These are phyloP conservation scores for Dryadomyces quercivorus DNA, from an alignment of 2,329 filamentous ascomycete species.

Conservation along the genomic window DNA sequence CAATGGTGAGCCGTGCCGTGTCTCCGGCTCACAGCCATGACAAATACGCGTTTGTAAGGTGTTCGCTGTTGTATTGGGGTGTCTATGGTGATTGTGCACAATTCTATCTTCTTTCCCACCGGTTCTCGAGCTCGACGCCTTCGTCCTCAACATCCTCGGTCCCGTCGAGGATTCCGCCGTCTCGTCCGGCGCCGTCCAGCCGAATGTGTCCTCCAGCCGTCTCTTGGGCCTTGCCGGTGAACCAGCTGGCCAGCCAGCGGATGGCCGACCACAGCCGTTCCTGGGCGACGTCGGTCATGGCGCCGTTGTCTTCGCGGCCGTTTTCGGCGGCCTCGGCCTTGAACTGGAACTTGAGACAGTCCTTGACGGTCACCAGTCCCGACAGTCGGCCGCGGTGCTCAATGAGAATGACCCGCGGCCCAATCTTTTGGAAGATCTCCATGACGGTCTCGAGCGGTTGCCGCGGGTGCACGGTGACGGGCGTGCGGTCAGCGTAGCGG, in stretches of 20 bases:
- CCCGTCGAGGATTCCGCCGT: slow-evolving; percentile 31
- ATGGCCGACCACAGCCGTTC: slow-evolving; percentile 54
- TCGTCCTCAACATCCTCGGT: slow-evolving; percentile 36
- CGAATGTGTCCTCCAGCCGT: slow-evolving; percentile 45
- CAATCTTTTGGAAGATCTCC: slow-evolving; percentile 98
- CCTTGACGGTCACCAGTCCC: slow-evolving; percentile 89
- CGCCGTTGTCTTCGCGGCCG: slow-evolving; percentile 29
- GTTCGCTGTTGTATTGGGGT: too few species aligned
- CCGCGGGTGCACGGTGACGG: slow-evolving; percentile 80
- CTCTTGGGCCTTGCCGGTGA: slow-evolving; percentile 40
- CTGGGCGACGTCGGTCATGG: slow-evolving; percentile 42
- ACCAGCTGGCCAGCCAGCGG: slow-evolving; percentile 40
- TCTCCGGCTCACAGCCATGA: too few species aligned
- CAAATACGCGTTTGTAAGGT: too few species aligned
- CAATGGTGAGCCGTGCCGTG: too few species aligned
- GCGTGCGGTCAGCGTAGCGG: slow-evolving; percentile 79
- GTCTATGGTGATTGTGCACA: not conserved
- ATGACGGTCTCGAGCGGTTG: slow-evolving; percentile 93
- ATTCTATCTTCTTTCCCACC: not conserved
- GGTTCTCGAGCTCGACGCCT: slow-evolving; percentile 29
- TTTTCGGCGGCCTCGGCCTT: slow-evolving; percentile 82
- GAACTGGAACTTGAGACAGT: slow-evolving; percentile 95
- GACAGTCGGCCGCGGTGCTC: slow-evolving; percentile 76
- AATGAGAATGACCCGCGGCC: slow-evolving; percentile 76
- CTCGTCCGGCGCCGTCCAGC: slow-evolving; percentile 22